Evolutionary conservation across 2,329 filamentous ascomycete genomes (phyloP).

Genomic region (Trichoderma sp.): DNA sequence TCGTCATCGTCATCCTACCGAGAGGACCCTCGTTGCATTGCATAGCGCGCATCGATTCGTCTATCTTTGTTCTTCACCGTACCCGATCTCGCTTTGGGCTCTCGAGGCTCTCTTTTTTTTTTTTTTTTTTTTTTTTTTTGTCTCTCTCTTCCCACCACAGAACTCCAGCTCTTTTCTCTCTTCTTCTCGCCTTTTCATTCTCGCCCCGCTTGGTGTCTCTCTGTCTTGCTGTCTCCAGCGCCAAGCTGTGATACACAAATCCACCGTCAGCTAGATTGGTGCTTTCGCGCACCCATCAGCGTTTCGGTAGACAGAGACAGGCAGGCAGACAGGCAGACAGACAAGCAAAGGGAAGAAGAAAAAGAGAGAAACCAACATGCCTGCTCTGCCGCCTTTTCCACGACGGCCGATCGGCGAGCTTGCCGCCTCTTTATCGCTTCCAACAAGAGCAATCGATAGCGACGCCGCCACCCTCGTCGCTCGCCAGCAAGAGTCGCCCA

Average conservation of each 20-base stretch:
- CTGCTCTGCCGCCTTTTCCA: slow-evolving; percentile 21
- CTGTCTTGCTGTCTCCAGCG: background rate
- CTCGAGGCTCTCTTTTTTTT: background rate
- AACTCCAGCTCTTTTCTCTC: background rate
- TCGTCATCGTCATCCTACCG: slow-evolving; percentile 14
- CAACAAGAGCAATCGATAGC: background rate
- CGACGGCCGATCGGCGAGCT: background rate
- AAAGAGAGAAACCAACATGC: slow-evolving; percentile 10
- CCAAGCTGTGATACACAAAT: background rate
- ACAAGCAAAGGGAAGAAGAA: background rate
- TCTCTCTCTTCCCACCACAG: background rate
- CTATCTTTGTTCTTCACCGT: slow-evolving; percentile 9
- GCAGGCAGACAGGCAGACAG: background rate
- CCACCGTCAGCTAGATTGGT: background rate
- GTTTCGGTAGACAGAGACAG: background rate
- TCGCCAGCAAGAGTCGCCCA: slow-evolving; percentile 23
- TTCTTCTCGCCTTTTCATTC: background rate
- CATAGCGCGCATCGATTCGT: slow-evolving; percentile 14
- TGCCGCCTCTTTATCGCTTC: background rate
- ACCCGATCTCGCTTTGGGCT: slow-evolving; percentile 1
- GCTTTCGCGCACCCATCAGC: background rate
- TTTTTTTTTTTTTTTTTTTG: no score
- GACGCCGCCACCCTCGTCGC: slow-evolving; percentile 5
- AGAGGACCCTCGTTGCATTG: slow-evolving; percentile 14
- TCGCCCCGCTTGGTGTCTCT: background rate